A percentile compares a stretch with the other conserved stretches of the same genome.
These are phyloP conservation scores for Rhipidocladum racemiflorum DNA, from an alignment of 176 grass and related monocot genomes.

Conservation along the genomic window DNA sequence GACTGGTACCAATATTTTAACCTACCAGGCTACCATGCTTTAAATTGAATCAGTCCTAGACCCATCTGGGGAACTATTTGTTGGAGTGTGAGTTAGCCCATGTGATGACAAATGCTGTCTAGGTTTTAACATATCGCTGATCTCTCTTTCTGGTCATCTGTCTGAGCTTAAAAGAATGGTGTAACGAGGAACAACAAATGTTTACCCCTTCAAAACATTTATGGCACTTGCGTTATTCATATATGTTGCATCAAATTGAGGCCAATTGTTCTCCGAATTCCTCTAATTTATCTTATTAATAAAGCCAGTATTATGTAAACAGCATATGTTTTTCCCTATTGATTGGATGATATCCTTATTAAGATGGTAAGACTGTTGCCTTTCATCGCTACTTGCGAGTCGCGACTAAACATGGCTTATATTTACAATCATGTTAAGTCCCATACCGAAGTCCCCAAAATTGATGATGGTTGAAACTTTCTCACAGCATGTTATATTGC, in stretches of 20 bases:
- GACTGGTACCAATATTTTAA: constrained; percentile 4
- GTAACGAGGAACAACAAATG: constrained; percentile 4
- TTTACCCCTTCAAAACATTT: background rate
- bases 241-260: background rate
- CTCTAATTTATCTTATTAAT: background rate
- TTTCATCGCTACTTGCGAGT: background rate
- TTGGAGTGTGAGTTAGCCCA: constrained; percentile 30
- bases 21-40: constrained; percentile 6
- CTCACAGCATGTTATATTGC: background rate
- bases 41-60: constrained; percentile 18
- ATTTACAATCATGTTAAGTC: background rate
- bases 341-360: background rate
- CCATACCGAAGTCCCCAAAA: background rate
- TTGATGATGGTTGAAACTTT: background rate
- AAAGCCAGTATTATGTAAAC: background rate
- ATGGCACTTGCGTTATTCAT: background rate
- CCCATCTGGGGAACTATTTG: constrained; percentile 34
- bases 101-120: constrained; percentile 41
- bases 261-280: background rate
- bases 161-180: background rate
- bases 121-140: constrained; percentile 10
- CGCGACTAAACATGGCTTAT: background rate
- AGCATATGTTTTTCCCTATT: background rate
- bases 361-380: background rate
- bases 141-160: constrained; percentile 6